A percentile compares a stretch with the other conserved stretches of the same genome.
phyloP scores from a whole-genome alignment of 208 protist species.

The Tritrichomonas musculus region DNA sequence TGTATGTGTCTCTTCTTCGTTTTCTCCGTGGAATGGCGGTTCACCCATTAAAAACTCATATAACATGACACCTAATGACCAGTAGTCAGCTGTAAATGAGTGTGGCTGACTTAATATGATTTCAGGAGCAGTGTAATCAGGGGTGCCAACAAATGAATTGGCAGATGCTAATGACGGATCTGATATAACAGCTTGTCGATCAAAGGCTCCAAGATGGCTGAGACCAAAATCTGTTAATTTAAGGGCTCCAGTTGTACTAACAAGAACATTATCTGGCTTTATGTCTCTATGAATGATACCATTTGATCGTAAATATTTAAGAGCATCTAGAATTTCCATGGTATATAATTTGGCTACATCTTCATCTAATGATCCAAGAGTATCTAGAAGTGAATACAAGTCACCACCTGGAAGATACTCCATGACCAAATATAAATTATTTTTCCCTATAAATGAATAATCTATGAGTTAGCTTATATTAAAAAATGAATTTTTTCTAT shows the following conservation, averaged over 20 bases:
- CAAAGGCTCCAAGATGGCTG: neutral
- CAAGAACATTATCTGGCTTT: conserved; percentile 65
- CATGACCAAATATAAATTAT: conserved; percentile 63
- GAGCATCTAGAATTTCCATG: conserved; percentile 58
- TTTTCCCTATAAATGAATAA: conserved; percentile 11
- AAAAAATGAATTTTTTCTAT: too few relatives aligned
- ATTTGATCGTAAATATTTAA: conserved; percentile 56
- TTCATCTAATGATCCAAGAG: conserved; percentile 54
- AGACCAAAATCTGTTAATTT: conserved; percentile 45
- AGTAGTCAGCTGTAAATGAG: conserved; percentile 66
- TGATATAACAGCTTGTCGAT: neutral
- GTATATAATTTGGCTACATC: conserved; percentile 54
- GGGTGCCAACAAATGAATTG: neutral
- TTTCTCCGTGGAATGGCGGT: conserved; percentile 62
- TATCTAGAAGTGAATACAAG: conserved; percentile 64
- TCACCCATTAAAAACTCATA: conserved; percentile 67
- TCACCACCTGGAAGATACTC: conserved; percentile 67
- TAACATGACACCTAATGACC: conserved; percentile 62
- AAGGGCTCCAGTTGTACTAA: conserved; percentile 52
- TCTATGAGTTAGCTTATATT: neutral
- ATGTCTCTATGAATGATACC: conserved; percentile 59
- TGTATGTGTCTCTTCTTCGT: conserved; percentile 54
- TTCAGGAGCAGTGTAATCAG: neutral
- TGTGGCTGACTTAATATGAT: conserved; percentile 47
- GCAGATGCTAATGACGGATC: neutral